Evolutionary conservation across 768 basidiomycete genomes (phyloP), one percentile per base, ranked within the genome.

Genomic region (Suillus sp.): DNA sequence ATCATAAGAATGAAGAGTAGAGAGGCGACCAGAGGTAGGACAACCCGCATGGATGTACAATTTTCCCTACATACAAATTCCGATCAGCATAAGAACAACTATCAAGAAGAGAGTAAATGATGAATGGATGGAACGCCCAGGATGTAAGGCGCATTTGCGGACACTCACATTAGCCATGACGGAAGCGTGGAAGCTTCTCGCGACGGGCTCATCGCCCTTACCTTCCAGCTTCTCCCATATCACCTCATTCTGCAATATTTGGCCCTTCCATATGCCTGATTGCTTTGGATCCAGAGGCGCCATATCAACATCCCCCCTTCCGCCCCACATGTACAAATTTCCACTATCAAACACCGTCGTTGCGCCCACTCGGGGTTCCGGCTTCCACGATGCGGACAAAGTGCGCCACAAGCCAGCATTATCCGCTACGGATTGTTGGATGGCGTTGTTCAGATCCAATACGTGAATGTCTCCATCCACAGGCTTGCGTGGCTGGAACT

Each of bases 41-140:
- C 80, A 81, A 14, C 79, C 80, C 1, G 79, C 80, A 61, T 81
- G 81, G 4, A 80, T 65, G 67, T 76, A 79, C 14, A 79, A 60
- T 30, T 66, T 73, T 18, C 62, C 71, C 77, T 79, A 66, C 7
- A 53, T 6, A 16, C 16, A 38, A 56, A 27, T 25, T 2, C 53
- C 40, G 10, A 47, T 43, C 30, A 53, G 37, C 27, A 38, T 18
- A 25, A 37, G 27, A 16, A n/a, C 32, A 32, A 27, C 3, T 2
- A 18, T 30, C 51, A 51, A 53, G 3, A 50, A 38, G 10, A 47
- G 16, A n/a, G 25, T 32, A 14, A 25, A 35, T 27, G 6, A 30
- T 27, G 27, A 27, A 13, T 13, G 55, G 34, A 59, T 37, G 8
- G 1, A 56, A 27, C 22, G 55, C 55, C 38, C 32, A 13, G 27